A percentile compares a stretch with the other conserved stretches of the same genome.
phyloP scores from a whole-genome alignment of 768 basidiomycete species.

The Boletales sp. region DNA sequence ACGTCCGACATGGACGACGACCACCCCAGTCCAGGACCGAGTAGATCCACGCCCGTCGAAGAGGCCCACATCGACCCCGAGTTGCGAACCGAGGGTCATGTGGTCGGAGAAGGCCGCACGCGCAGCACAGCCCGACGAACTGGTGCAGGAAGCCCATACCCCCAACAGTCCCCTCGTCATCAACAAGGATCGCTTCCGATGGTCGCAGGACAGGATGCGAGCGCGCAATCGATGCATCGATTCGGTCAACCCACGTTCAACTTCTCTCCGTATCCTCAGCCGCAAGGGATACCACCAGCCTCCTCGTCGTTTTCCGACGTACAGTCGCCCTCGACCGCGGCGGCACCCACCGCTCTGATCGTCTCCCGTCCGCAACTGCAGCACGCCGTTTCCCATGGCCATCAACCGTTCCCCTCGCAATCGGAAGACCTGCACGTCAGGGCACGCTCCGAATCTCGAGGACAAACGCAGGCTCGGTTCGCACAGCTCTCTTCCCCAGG shows the following conservation, averaged over 20 bases:
- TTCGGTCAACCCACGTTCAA: conserved; percentile 28
- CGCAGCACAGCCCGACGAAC: conserved; percentile 22
- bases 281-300: not conserved
- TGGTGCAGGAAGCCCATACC: conserved; percentile 26
- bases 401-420: conserved; percentile 6
- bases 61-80: conserved; percentile 38
- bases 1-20: conserved; percentile 24
- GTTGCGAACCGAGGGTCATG: conserved; percentile 31
- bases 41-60: conserved; percentile 18
- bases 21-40: conserved; percentile 3
- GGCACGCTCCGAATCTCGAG: conserved; percentile 4
- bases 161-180: conserved; percentile 28
- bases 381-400: conserved; percentile 6
- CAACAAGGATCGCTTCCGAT: conserved; percentile 20
- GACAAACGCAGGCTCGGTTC: not conserved
- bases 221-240: conserved; percentile 1
- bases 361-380: not conserved
- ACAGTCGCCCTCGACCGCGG: conserved; percentile 2
- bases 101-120: conserved; percentile 33
- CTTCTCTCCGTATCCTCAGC: conserved; percentile 10
- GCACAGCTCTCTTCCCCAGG: conserved; percentile 3
- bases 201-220: conserved; percentile 6
- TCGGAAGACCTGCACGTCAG: conserved; percentile 4
- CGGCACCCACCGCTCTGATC: not conserved
- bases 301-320: conserved; percentile 9